Conservation (phyloP, 352 stramenopile species). For the Phytophthora cactorum region DNA sequence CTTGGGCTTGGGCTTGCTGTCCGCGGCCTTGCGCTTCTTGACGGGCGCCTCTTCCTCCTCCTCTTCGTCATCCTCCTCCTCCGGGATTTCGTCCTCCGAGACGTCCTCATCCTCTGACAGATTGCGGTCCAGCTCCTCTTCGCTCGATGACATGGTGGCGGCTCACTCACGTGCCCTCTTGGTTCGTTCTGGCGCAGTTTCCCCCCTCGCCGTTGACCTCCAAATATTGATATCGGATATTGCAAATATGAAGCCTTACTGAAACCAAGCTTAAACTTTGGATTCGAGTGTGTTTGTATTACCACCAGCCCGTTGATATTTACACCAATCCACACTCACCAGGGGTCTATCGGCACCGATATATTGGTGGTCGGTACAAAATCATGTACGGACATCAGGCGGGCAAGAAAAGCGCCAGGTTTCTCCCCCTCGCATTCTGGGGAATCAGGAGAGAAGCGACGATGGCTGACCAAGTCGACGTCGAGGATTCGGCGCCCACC, state of each 20-base stretch:
- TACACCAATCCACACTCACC: constrained; percentile 5
- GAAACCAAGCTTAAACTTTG: constrained; percentile 2
- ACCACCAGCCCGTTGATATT: background rate
- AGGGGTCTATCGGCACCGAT: constrained; percentile 12
- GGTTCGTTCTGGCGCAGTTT: constrained; percentile 33
- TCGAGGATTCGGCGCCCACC: constrained; percentile 10
- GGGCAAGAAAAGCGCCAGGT: constrained; percentile 37
- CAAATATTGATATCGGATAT: constrained; percentile 20
- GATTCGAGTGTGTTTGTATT: constrained; percentile 2
- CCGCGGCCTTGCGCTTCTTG: constrained; percentile 81
- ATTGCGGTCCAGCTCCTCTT: constrained; percentile 87
- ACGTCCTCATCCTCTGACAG: constrained; percentile 82
- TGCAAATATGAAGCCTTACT: background rate
- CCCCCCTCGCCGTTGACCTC: constrained; percentile 18
- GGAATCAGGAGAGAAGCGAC: constrained; percentile 37
- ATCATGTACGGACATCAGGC: constrained; percentile 14
- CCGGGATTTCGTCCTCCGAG: constrained; percentile 78
- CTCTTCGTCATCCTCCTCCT: constrained; percentile 73
- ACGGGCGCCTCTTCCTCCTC: constrained; percentile 58
- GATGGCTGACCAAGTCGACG: constrained; percentile 40
- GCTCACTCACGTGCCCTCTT: constrained; percentile 17
- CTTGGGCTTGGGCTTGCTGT: constrained; percentile 80
- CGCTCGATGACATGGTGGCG: constrained; percentile 85
- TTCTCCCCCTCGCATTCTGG: constrained; percentile 33
- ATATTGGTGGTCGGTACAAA: constrained; percentile 2